Conservation (phyloP, 2,329 filamentous ascomycete species). For the Coniella lustricola region DNA sequence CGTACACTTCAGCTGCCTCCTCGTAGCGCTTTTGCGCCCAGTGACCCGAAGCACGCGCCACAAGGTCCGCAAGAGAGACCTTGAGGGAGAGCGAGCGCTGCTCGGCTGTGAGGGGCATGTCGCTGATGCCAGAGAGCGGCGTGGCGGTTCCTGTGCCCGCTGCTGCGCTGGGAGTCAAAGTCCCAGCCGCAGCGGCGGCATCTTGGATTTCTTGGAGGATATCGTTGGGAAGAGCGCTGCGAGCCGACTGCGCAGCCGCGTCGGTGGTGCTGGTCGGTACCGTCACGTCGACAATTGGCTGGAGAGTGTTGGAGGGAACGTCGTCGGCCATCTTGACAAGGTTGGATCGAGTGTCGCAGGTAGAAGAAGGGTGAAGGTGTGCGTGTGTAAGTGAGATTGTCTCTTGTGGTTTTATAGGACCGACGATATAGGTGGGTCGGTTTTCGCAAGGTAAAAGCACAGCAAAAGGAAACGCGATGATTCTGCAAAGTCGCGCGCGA, state of each 20-base stretch:
- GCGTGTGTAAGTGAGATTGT: too few species aligned
- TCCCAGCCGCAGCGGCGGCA: conserved; percentile 2
- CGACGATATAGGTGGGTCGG: too few species aligned
- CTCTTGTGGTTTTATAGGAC: too few species aligned
- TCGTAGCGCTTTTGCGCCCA: conserved; percentile 87
- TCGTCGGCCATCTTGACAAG: conserved; percentile 15
- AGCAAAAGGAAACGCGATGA: too few species aligned
- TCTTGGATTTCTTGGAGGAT: not conserved
- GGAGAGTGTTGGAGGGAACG: conserved; percentile 3
- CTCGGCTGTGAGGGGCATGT: conserved; percentile 24
- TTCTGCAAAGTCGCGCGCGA: not conserved
- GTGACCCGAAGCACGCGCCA: conserved; percentile 71
- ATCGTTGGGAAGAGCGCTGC: conserved; percentile 1
- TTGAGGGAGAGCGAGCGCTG: conserved; percentile 33
- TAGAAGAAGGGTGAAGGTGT: too few species aligned
- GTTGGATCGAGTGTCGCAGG: not conserved
- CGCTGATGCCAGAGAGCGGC: conserved; percentile 21
- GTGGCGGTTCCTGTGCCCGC: conserved; percentile 23
- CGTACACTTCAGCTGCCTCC: conserved; percentile 80
- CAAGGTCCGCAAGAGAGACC: conserved; percentile 69
- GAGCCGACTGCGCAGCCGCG: not conserved
- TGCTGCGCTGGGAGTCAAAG: conserved; percentile 13
- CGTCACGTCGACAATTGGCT: conserved; percentile 11
- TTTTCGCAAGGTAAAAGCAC: too few species aligned
- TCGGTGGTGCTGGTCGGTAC: too few species aligned